phyloP scores from a whole-genome alignment of 257 asterid species.

The Capsicum baccatum region DNA sequence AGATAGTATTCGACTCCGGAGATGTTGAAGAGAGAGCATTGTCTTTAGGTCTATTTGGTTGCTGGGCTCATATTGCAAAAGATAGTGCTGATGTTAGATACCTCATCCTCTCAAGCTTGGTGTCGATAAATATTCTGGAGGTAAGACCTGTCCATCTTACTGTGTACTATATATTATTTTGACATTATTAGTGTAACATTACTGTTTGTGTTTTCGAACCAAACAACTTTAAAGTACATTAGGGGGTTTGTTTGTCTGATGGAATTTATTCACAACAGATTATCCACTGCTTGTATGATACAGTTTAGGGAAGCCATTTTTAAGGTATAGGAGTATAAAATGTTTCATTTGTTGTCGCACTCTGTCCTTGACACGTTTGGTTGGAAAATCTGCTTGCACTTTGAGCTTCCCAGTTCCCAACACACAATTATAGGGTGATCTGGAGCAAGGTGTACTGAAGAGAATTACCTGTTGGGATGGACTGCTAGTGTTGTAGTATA shows the following conservation, averaged over 20 bases:
- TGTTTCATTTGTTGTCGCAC: not conserved
- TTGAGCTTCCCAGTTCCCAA: not conserved
- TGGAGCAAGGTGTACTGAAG: slow-evolving; percentile 2
- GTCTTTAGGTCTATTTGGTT: slow-evolving; percentile 74
- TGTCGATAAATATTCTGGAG: slow-evolving; percentile 56
- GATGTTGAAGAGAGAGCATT: slow-evolving; percentile 67
- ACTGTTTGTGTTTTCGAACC: not conserved
- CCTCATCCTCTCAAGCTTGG: slow-evolving; percentile 69
- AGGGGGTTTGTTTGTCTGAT: not conserved
- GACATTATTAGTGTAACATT: not conserved
- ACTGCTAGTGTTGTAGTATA: not conserved
- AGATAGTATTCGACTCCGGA: slow-evolving; percentile 78
- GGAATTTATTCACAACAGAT: slow-evolving; percentile 13
- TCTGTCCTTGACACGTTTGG: not conserved
- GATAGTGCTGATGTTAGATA: slow-evolving; percentile 68
- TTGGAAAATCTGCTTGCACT: slow-evolving; percentile 8
- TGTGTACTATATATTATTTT: not conserved
- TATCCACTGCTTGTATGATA: slow-evolving; percentile 16
- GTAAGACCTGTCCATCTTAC: slow-evolving; percentile 39
- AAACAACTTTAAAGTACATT: not conserved
- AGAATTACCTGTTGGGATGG: not conserved
- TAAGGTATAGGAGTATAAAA: not conserved
- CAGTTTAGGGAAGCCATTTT: slow-evolving; percentile 2
- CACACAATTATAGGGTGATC: not conserved
- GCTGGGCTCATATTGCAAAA: slow-evolving; percentile 71